Percentiles rank a stretch among this genome's conserved stretches.
Evolutionary conservation across 306 rosid genomes (phyloP).

Genomic region (Luffa aegyptiaca): DNA sequence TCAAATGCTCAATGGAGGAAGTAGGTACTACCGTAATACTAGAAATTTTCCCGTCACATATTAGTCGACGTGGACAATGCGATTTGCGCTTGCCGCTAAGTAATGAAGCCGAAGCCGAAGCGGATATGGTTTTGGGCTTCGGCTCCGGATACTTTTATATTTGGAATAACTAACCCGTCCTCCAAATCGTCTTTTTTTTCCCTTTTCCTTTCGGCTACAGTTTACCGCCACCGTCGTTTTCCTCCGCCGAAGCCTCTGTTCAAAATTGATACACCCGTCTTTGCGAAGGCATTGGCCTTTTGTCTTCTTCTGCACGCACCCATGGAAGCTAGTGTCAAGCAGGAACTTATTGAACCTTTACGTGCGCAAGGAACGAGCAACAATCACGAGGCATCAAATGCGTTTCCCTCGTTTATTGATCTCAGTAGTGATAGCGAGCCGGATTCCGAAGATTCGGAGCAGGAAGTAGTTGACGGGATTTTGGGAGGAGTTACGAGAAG

Average conservation of each 20-base stretch:
- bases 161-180: background rate
- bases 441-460: constrained; percentile 17
- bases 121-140: background rate
- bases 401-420: constrained; percentile 30
- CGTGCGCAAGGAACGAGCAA: background rate
- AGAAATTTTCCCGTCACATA: too few species aligned
- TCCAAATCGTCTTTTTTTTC: background rate
- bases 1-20: too few species aligned
- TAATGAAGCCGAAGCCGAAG: background rate
- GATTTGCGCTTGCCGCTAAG: background rate
- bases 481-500: background rate
- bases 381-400: background rate
- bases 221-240: background rate
- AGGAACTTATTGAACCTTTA: constrained; percentile 21
- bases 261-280: background rate
- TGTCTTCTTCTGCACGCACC: background rate
- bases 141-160: background rate
- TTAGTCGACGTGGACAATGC: background rate
- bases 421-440: constrained; percentile 40
- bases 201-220: background rate
- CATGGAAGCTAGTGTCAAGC: constrained; percentile 48
- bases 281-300: background rate
- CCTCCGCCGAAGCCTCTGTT: background rate
- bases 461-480: background rate
- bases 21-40: too few species aligned